Evolutionary conservation across 2,329 filamentous ascomycete species (phyloP).

Genomic region (Davidsoniella eucalypti): DNA sequence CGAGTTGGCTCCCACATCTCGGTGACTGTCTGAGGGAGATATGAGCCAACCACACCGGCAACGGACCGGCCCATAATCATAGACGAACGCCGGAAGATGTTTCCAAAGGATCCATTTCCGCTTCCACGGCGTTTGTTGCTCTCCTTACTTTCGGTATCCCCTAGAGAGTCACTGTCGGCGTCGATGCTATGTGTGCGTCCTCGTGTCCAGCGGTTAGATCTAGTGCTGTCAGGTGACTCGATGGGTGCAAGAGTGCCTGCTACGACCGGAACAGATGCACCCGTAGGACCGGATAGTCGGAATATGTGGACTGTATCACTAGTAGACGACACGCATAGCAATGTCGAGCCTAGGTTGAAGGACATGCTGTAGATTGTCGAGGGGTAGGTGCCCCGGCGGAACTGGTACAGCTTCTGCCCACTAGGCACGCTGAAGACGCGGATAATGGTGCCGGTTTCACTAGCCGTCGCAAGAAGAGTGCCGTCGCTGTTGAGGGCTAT

Average conservation of each 20-base stretch:
- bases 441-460: constrained; percentile 94
- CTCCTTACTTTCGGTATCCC: neutral
- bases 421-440: constrained; percentile 85
- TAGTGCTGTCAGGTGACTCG: constrained; percentile 25
- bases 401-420: constrained; percentile 89
- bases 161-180: neutral
- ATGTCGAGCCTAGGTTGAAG: constrained; percentile 84
- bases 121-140: neutral
- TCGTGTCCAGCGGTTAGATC: constrained; percentile 35
- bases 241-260: constrained; percentile 21
- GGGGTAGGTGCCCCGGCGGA: constrained; percentile 86
- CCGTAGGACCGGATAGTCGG: constrained; percentile 44
- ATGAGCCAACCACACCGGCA: constrained; percentile 76
- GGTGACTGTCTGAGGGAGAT: constrained; percentile 81
- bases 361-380: constrained; percentile 97
- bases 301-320: constrained; percentile 97
- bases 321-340: constrained; percentile 88
- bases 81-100: constrained; percentile 82
- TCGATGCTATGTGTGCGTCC: constrained; percentile 32
- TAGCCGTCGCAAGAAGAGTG: constrained; percentile 80
- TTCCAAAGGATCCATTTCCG: constrained; percentile 60
- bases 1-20: constrained; percentile 95
- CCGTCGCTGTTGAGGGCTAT: constrained; percentile 88
- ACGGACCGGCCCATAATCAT: constrained; percentile 84
- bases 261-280: constrained; percentile 16